Conservation (phyloP, 2,329 filamentous ascomycete genomes). For the Teratosphaeria nubilosa region DNA sequence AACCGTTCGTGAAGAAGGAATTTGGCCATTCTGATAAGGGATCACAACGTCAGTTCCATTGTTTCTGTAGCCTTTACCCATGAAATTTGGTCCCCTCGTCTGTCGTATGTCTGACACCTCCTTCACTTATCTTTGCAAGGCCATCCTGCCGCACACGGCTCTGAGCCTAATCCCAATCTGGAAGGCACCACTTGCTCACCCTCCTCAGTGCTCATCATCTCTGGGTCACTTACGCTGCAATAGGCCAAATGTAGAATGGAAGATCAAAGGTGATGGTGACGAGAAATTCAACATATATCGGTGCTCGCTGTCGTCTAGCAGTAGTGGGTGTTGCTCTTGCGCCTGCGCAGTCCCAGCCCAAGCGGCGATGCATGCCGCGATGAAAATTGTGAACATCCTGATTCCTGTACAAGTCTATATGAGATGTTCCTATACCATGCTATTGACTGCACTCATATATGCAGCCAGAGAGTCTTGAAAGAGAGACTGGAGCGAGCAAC, state of each 20-base stretch:
- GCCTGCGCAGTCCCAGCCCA: neutral
- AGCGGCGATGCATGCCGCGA: neutral
- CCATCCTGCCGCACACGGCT: neutral
- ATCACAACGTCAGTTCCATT: neutral
- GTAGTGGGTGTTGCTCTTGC: neutral
- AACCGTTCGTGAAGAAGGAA: constrained; percentile 43
- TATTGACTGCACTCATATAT: neutral
- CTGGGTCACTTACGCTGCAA: constrained; percentile 26
- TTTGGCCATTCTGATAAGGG: constrained; percentile 34
- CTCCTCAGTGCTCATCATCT: neutral
- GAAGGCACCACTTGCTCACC: neutral
- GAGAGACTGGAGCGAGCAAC: neutral
- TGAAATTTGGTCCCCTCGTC: neutral
- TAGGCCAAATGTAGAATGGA: constrained; percentile 38
- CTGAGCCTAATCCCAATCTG: neutral
- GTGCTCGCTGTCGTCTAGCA: neutral
- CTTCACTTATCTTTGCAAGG: neutral
- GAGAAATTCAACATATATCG: constrained; percentile 35
- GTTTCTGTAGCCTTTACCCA: neutral
- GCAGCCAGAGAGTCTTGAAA: too few species aligned
- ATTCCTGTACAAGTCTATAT: neutral
- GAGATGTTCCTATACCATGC: neutral
- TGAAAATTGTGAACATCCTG: neutral
- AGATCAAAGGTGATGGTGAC: constrained; percentile 39
- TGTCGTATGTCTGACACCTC: neutral